phyloP scores from a whole-genome alignment of 257 asterid genomes.

The Thymus quinquecostatus region DNA sequence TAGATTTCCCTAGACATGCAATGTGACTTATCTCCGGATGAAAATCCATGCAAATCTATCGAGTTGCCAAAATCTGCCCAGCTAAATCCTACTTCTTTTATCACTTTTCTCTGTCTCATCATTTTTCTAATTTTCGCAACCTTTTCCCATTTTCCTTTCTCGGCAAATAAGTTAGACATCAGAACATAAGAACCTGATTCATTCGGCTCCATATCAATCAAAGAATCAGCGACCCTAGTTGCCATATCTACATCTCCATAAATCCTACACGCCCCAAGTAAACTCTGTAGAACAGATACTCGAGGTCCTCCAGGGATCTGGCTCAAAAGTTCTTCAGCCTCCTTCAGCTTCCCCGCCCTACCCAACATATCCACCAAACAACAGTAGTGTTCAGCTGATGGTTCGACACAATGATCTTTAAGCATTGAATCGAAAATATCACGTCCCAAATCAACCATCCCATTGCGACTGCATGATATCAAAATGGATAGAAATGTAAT shows the following conservation, averaged over 20 bases:
- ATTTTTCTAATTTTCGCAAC: constrained; percentile 73
- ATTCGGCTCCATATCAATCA: constrained; percentile 68
- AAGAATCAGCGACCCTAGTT: constrained; percentile 52
- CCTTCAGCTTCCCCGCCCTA: constrained; percentile 77
- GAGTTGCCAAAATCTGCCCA: constrained; percentile 86
- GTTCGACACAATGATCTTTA: constrained; percentile 51
- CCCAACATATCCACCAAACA: constrained; percentile 93
- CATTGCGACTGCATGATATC: constrained; percentile 82
- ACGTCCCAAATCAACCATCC: constrained; percentile 70
- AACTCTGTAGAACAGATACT: constrained; percentile 75
- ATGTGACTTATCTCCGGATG: constrained; percentile 86
- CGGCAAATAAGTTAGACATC: constrained; percentile 93
- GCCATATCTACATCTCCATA: constrained; percentile 83
- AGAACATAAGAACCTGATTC: constrained; percentile 81
- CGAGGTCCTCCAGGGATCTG: constrained; percentile 87
- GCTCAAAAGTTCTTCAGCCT: constrained; percentile 64
- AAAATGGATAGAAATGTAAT: constrained; percentile 82
- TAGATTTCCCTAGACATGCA: constrained; percentile 60
- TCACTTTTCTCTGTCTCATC: constrained; percentile 76
- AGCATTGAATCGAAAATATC: constrained; percentile 69
- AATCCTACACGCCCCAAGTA: constrained; percentile 77
- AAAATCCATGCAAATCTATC: constrained; percentile 65
- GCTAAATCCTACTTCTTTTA: constrained; percentile 85
- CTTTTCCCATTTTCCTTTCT: constrained; percentile 91
- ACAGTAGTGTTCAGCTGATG: constrained; percentile 72